A percentile compares a stretch with the other conserved stretches of the same genome.
Evolutionary conservation across 2,329 filamentous ascomycete species (phyloP).

Genomic region (Epichloe sibirici): DNA sequence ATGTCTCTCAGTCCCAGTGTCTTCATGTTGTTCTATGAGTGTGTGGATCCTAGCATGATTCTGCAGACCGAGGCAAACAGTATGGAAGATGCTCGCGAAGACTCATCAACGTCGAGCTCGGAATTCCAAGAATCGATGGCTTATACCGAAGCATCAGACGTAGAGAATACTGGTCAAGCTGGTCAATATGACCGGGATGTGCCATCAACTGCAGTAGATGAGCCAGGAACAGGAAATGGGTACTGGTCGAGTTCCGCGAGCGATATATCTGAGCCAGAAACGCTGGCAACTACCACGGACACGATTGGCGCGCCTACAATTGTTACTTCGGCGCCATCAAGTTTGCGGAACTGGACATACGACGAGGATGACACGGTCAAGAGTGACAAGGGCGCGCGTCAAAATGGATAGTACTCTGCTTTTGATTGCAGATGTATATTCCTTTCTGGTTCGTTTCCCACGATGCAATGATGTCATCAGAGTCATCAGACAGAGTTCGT

Average conservation of each 20-base stretch:
- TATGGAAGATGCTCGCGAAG: conserved; percentile 10
- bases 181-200: not conserved
- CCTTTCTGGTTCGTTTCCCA: not conserved
- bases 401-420: not conserved
- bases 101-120: not conserved
- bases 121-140: not conserved
- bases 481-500: not conserved
- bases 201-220: not conserved
- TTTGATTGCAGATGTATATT: not conserved
- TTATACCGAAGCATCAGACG: not conserved
- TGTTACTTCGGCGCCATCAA: not conserved
- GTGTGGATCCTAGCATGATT: conserved; percentile 42
- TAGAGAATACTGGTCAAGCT: not conserved
- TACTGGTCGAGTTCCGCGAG: conserved; percentile 1
- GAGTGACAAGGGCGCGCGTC: not conserved
- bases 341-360: conserved; percentile 1
- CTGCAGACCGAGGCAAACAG: conserved; percentile 20
- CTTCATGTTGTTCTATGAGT: conserved; percentile 97
- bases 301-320: not conserved
- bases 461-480: not conserved
- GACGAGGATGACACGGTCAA: conserved; percentile 1
- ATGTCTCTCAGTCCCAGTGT: conserved; percentile 61
- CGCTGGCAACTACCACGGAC: conserved; percentile 1
- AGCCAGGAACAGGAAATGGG: not conserved
- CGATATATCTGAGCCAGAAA: conserved; percentile 2